phyloP scores from a whole-genome alignment of 164 flowering plant genomes.

The Piper betle region DNA sequence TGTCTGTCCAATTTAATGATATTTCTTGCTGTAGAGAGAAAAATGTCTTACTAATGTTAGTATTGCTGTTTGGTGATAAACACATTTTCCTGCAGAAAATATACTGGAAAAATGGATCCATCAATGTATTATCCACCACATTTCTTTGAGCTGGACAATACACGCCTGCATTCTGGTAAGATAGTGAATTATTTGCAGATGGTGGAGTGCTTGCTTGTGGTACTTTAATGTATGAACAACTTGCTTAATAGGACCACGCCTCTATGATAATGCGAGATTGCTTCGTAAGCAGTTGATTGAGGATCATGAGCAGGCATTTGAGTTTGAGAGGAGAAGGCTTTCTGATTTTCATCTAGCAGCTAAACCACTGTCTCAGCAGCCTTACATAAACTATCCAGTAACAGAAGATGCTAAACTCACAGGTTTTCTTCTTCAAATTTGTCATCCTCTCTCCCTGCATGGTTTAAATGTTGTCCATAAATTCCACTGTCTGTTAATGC shows the following conservation, averaged over 20 bases:
- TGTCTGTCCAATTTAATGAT: no score
- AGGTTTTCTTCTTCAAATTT: slow-evolving; percentile 6
- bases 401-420: slow-evolving; percentile 29
- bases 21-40: no score
- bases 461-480: neutral
- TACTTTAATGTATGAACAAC: neutral
- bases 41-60: no score
- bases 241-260: slow-evolving; percentile 25
- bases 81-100: slow-evolving; percentile 31
- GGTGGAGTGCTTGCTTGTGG: neutral
- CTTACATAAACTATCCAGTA: slow-evolving; percentile 32
- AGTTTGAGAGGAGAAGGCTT: slow-evolving; percentile 37
- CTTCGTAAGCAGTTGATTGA: slow-evolving; percentile 40
- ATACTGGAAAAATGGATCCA: slow-evolving; percentile 31
- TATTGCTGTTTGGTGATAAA: no score
- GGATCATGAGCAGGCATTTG: slow-evolving; percentile 50
- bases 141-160: slow-evolving; percentile 27
- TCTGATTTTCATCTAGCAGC: slow-evolving; percentile 32
- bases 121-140: slow-evolving; percentile 23
- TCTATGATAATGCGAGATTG: slow-evolving; percentile 33
- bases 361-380: slow-evolving; percentile 17
- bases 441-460: neutral
- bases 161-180: slow-evolving; percentile 48
- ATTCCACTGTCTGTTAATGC: neutral
- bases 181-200: neutral